These are phyloP conservation scores for Musa schizocarpa DNA, from an alignment of 176 grass and related monocot species.

Conservation along the genomic window DNA sequence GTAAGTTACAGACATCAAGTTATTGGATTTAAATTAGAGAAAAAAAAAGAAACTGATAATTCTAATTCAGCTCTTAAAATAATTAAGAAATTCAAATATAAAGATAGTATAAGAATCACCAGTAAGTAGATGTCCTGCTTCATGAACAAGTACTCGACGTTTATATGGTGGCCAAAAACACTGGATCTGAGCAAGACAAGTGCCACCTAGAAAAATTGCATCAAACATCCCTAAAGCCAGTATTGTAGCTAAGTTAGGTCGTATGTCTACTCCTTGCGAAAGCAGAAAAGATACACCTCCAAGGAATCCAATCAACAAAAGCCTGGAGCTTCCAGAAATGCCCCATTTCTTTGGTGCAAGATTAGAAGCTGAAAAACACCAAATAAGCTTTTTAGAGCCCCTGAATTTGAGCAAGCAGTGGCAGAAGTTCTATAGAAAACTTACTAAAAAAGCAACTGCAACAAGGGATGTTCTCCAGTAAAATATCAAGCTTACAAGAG, in stretches of 20 bases:
- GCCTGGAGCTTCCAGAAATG: slow-evolving; percentile 50
- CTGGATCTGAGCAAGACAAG: slow-evolving; percentile 66
- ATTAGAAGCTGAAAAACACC: slow-evolving; percentile 48
- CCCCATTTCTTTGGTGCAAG: slow-evolving; percentile 94
- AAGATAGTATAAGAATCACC: slow-evolving; percentile 25
- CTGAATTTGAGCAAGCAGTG: neutral
- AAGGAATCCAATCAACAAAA: slow-evolving; percentile 53
- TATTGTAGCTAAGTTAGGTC: slow-evolving; percentile 62
- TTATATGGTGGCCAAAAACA: slow-evolving; percentile 89
- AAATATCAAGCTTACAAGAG: neutral
- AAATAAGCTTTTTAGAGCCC: neutral
- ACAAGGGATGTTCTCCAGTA: neutral
- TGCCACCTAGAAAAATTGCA: slow-evolving; percentile 72
- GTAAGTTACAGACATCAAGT: slow-evolving; percentile 22
- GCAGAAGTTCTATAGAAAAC: neutral
- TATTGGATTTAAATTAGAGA: neutral
- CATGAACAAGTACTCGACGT: slow-evolving; percentile 70
- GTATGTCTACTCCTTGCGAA: slow-evolving; percentile 66
- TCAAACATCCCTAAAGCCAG: slow-evolving; percentile 55
- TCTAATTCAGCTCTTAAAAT: slow-evolving; percentile 1
- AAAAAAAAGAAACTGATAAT: neutral
- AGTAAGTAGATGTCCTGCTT: slow-evolving; percentile 89
- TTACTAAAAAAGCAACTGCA: neutral
- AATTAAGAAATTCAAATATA: neutral
- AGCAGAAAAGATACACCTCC: slow-evolving; percentile 62